A percentile compares a stretch with the other conserved stretches of the same genome.
Evolutionary conservation across 2,329 filamentous ascomycete species (phyloP).

Genomic region (Cercospora sp.): DNA sequence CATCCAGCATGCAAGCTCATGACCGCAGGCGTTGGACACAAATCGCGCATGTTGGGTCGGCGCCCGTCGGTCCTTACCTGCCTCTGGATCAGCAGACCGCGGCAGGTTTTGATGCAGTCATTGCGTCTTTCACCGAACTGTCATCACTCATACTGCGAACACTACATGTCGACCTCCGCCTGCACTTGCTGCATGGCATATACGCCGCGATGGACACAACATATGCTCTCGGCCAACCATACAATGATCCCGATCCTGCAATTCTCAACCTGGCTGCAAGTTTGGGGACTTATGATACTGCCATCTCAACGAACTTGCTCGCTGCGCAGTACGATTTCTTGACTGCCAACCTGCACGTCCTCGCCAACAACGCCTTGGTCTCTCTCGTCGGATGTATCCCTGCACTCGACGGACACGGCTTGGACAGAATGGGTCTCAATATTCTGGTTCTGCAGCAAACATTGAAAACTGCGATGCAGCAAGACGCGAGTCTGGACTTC

Average conservation of each 20-base stretch:
- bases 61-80: slow-evolving; percentile 69
- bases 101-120: slow-evolving; percentile 82
- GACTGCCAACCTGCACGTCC: slow-evolving; percentile 69
- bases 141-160: slow-evolving; percentile 78
- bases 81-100: slow-evolving; percentile 86
- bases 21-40: slow-evolving; percentile 77
- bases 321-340: slow-evolving; percentile 70
- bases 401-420: slow-evolving; percentile 81
- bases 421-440: slow-evolving; percentile 87
- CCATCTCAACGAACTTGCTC: slow-evolving; percentile 71
- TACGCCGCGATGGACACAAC: slow-evolving; percentile 52
- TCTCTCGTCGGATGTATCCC: slow-evolving; percentile 67
- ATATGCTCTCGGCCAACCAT: slow-evolving; percentile 65
- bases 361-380: slow-evolving; percentile 79
- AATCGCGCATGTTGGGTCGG: slow-evolving; percentile 19
- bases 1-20: slow-evolving; percentile 51
- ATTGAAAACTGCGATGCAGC: slow-evolving; percentile 81
- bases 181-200: slow-evolving; percentile 80
- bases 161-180: slow-evolving; percentile 84
- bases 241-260: slow-evolving; percentile 73
- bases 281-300: slow-evolving; percentile 85
- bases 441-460: slow-evolving; percentile 95
- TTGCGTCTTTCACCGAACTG: slow-evolving; percentile 79
- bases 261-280: slow-evolving; percentile 83
- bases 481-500: slow-evolving; percentile 63